Base-by-base conservation (phyloP, 192 early-diverging fungal genomes). In the Chytriomyces sp. region DNA sequence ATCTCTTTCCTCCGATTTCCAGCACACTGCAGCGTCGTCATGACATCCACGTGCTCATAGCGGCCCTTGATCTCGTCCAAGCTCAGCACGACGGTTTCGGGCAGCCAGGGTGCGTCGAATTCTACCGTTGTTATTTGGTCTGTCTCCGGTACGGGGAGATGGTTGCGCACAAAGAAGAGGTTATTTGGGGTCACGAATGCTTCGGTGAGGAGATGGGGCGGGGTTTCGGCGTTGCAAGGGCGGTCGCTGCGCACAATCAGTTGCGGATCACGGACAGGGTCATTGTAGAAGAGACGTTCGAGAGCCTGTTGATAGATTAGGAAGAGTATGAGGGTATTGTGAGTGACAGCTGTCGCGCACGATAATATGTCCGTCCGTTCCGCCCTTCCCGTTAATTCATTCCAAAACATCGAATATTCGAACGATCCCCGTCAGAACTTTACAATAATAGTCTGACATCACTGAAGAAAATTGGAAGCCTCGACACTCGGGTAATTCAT, bases 141-240 rank as follows among this genome's bases (percentile, higher is more conserved):
- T n/a, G 94, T 81, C 38, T 89, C 79, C 10, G 95, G 95, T 38
- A 96, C 91, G 28, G 95, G 92, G 4, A 94, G 89, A 70, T 96
- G 95, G 80, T 94, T 93, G 26, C 95, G 89, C 52, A 93, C 91
- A 69, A 91, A 96, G 75, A 93, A 93, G 40, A 82, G 73, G 25
- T 86, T 79, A 49, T 87, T 90, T 4, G 93, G 92, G 12, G 94
- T 96, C 39, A 94, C 85, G 73, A 86, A 86, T 53, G 80, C 72
- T 52, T 90, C 82, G 10, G 89, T 77, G 1, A 56, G 44, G 6
- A 31, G 14, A 8, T 84, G 77, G 7, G 86, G 80, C 4, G 84
- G 81, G 4, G 91, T 88, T 64, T 96, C 95, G 26, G 95, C 95
- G 64, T 96, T 97, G 76, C 93, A 94, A 0, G 95, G 95, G 53